Conservation (phyloP, 768 basidiomycete genomes). For the Tylopilus subfusipes region DNA sequence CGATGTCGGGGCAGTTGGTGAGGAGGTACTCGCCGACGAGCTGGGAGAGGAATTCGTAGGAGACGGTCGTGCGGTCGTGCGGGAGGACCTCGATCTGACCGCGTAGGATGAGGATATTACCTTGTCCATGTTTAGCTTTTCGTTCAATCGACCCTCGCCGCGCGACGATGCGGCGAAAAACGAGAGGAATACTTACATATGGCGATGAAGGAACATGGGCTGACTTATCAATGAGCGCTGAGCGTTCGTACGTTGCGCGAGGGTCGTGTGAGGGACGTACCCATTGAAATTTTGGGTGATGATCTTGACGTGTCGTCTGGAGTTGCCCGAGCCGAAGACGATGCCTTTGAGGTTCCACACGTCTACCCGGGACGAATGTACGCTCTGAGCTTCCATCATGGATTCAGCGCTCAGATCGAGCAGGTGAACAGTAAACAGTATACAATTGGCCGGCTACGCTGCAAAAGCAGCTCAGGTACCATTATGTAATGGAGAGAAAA, state of each 20-base stretch:
- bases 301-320: slow-evolving; percentile 46
- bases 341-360: slow-evolving; percentile 80
- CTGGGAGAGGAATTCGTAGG: slow-evolving; percentile 82
- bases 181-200: slow-evolving; percentile 52
- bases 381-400: slow-evolving; percentile 6
- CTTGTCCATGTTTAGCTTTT: slow-evolving; percentile 33
- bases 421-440: too few relatives aligned
- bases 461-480: too few relatives aligned
- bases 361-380: slow-evolving; percentile 38
- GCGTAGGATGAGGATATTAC: slow-evolving; percentile 87
- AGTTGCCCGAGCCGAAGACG: slow-evolving; percentile 41
- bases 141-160: too few relatives aligned
- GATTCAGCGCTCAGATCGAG: too few relatives aligned
- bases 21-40: slow-evolving; percentile 83
- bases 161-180: neutral
- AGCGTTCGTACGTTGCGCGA: too few relatives aligned
- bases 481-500: neutral
- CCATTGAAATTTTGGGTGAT: slow-evolving; percentile 85
- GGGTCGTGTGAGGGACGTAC: slow-evolving; percentile 36
- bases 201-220: slow-evolving; percentile 89
- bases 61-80: slow-evolving; percentile 59
- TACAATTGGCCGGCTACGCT: too few relatives aligned
- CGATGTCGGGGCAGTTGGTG: slow-evolving; percentile 41
- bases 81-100: slow-evolving; percentile 75
- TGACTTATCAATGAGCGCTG: too few relatives aligned